Evolutionary conservation across 768 basidiomycete genomes (phyloP), one percentile per base, ranked within the genome.

Genomic region (Lentinula boryana): DNA sequence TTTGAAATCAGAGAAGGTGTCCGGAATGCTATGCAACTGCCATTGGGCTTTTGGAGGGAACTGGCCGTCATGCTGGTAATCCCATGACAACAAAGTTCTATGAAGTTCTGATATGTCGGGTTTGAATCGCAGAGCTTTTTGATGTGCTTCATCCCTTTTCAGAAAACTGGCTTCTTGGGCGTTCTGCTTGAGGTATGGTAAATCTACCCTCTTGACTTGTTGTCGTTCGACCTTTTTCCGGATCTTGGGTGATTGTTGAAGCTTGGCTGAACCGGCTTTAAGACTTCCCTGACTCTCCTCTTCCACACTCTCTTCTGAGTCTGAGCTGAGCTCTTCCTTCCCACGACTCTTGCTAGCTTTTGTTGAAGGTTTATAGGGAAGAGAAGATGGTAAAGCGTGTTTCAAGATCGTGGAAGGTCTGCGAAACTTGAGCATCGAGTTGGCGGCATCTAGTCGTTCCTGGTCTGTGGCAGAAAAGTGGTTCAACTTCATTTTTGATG

Each of bases 31-130:
- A 12, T 70, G 54, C 33, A 79, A 67, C 1, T 69, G 55, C 4
- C 76, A 65, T 48, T 70, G 75, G 16, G 74, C 70, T n/a, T 76
- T 75, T 1, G 93, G 89, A 43, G 89, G 92, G 41, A 80, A 72
- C 40, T 84, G 70, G 21, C 87, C 85, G 10, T 69, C 69, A 64
- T 92, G 83, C 50, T 87, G 81, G 63, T 93, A 93, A 70, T 90
- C 78, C 97, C 97, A 99, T 0, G 91, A 86, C 1, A 99, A 74
- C 32, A 98, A 78, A 9, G 78, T 75, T 50, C 84, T 85, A 70
- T 96, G 89, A 27, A 99, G 84, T 5, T 78, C 80, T 33, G 86
- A 85, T 18, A 95, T 79, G 66, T 98, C 88, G 2, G 95, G 96
- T 67, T 86, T 88, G 67, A 95, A 76, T 7, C 94, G 85, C 63